Evolutionary conservation across 805 yeast genomes (phyloP), one percentile per base, ranked within the genome.

Genomic region (Wickerhamia fluorescens): DNA sequence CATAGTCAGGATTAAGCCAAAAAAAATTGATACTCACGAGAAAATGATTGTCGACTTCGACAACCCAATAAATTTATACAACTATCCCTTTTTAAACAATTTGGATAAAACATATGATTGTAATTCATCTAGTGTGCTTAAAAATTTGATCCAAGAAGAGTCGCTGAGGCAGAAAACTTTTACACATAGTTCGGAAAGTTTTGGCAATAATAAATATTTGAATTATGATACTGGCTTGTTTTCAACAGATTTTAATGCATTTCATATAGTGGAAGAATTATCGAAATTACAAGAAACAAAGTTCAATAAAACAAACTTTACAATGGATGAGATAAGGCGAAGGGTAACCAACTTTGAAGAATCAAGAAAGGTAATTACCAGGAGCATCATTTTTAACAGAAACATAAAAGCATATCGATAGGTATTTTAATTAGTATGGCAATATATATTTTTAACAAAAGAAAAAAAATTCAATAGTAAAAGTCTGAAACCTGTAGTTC

Each of bases 221-320:
- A 40, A 50, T 24, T 47, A 42, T 28, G 29, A 40, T 3, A 27
- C 36, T 4, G 62, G 61, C 3, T 28, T 53, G n/a, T 47, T 45
- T 25, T 36, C 37, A 9, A 40, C 41, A 14, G 66, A 58, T 25
- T 58, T 47, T 30, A 45, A 53, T 34, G 30, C 21, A 9, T 17
- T 23, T 8, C 27, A 36, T 14, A 30, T 33, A 17, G 25, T 34
- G 23, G 20, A 28, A 2, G 24, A 30, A 7, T 48, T 41, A 36
- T 29, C 28, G n/a, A 17, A n/a, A 25, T n/a, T n/a, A n/a, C 12
- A n/a, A 15, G 22, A 17, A 25, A 12, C 14, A 16, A n/a, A n/a
- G n/a, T n/a, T n/a, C n/a, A n/a, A n/a, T n/a, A n/a, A n/a, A n/a
- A n/a, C n/a, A n/a, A n/a, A n/a, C n/a, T n/a, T n/a, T n/a, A 18